Base-by-base conservation (phyloP, 176 grass and related monocot genomes). In the Otatea glauca region DNA sequence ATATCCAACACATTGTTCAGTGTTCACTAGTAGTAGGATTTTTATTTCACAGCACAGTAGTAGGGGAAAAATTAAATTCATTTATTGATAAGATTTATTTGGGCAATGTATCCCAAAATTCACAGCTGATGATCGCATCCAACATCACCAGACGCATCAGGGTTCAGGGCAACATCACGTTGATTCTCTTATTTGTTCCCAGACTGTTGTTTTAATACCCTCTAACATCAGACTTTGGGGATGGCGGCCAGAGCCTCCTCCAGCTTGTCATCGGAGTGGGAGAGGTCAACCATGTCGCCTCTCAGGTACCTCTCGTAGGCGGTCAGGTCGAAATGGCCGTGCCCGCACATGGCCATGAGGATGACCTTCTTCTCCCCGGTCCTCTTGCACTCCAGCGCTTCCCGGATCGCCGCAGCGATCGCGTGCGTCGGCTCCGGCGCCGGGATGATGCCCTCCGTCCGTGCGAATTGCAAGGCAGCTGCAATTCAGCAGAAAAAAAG, bases 381-480 rank as follows among this genome's bases (percentile, higher is more conserved):
- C 74, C 81, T 86, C 83, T 93, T 95, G 83, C 96, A 98, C 62
- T 90, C 87, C 42, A 94, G 20, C 29, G 96, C 96, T 84, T 94
- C 96, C 87, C 93, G 90, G 83, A 98, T 98, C 65, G 86, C 85
- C 49, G 96, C 96, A 35, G 96, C 93, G 71, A 98, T 95, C 11
- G 96, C 96, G 73, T 98, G 93, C 48, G 96, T 89, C 65, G 96
- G 96, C 50, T 98, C 96, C 17, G 96, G 96, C 34, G 96, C 96
- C 25, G 96, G 96, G 53, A 98, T 98, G 78, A 98, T 94, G 66
- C 96, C 96, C 84, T 98, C 96, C 29, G 96, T 95, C 73, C 91
- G 80, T 1, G 93, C 93, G 45, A 98, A 98, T 67, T 95, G 83
- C 47, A 98, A 17, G 9, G 96, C 96, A 54, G 93, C 96, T 98